Conservation (phyloP, 2,329 filamentous ascomycete genomes). For the Calonectria fujianensis region DNA sequence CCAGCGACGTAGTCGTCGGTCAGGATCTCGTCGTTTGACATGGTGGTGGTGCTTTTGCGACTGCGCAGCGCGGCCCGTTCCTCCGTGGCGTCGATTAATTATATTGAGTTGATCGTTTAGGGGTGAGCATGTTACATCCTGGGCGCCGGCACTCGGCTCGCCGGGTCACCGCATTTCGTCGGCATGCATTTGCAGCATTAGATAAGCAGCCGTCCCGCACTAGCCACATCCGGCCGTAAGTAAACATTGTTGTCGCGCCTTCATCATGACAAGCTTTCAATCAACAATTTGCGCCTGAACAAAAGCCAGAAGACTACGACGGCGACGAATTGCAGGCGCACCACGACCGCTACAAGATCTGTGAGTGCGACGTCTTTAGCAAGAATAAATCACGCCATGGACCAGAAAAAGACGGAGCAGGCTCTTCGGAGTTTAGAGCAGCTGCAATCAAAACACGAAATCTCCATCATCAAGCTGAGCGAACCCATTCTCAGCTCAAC, state of each 20-base stretch:
- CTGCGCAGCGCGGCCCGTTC: not conserved
- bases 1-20: conserved; percentile 88
- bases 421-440: conserved; percentile 70
- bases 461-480: conserved; percentile 85
- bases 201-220: conserved; percentile 36
- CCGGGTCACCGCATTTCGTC: conserved; percentile 46
- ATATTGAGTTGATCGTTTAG: conserved; percentile 18
- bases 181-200: conserved; percentile 46
- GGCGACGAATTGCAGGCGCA: not conserved
- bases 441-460: conserved; percentile 75
- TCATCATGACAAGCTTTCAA: conserved; percentile 22
- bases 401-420: conserved; percentile 59
- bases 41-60: conserved; percentile 45
- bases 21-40: conserved; percentile 70
- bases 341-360: not conserved
- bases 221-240: conserved; percentile 59
- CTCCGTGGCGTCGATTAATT: conserved; percentile 13
- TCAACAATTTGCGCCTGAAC: conserved; percentile 32
- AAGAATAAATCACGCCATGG: conserved; percentile 50
- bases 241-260: conserved; percentile 60
- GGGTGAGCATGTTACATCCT: conserved; percentile 18
- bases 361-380: not conserved
- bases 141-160: conserved; percentile 16
- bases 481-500: conserved; percentile 80
- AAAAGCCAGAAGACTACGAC: conserved; percentile 23